Evolutionary conservation across 805 yeast species (phyloP).

Genomic region (Wickerhamiella sorbophila): DNA sequence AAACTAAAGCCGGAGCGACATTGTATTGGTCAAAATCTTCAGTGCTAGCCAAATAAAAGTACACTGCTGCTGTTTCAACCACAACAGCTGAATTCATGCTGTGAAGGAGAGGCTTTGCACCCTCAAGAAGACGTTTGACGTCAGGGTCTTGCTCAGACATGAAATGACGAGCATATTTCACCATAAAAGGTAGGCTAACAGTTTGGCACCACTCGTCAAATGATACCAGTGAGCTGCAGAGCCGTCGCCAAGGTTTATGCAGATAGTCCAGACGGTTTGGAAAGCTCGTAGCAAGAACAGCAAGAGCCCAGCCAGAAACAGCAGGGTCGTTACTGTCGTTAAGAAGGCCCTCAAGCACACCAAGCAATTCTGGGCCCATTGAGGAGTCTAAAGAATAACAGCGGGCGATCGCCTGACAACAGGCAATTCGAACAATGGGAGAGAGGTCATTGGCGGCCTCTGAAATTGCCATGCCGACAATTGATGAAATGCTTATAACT

Average conservation of each 20-base stretch:
- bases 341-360: conserved; percentile 38
- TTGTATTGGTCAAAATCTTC: conserved; percentile 34
- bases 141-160: conserved; percentile 49
- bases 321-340: conserved; percentile 44
- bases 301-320: conserved; percentile 60
- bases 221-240: conserved; percentile 33
- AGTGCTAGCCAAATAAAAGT: conserved; percentile 45
- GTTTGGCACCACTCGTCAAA: conserved; percentile 67
- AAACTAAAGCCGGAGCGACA: conserved; percentile 37
- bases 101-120: conserved; percentile 34
- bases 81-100: conserved; percentile 47
- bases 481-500: conserved; percentile 69
- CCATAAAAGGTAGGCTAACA: conserved; percentile 43
- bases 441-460: conserved; percentile 57
- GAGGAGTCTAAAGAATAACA: conserved; percentile 33
- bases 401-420: conserved; percentile 62
- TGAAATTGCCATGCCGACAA: conserved; percentile 57
- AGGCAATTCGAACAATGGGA: conserved; percentile 63
- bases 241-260: conserved; percentile 55
- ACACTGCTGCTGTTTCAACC: conserved; percentile 43
- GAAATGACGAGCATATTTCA: conserved; percentile 50
- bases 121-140: conserved; percentile 36
- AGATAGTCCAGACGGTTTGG: conserved; percentile 47
- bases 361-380: conserved; percentile 35
- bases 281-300: conserved; percentile 38